A percentile compares a stretch with the other conserved stretches of the same genome.
phyloP scores from a whole-genome alignment of 1,139 yeast genomes.

The Nakaseomyces nivariensis region DNA sequence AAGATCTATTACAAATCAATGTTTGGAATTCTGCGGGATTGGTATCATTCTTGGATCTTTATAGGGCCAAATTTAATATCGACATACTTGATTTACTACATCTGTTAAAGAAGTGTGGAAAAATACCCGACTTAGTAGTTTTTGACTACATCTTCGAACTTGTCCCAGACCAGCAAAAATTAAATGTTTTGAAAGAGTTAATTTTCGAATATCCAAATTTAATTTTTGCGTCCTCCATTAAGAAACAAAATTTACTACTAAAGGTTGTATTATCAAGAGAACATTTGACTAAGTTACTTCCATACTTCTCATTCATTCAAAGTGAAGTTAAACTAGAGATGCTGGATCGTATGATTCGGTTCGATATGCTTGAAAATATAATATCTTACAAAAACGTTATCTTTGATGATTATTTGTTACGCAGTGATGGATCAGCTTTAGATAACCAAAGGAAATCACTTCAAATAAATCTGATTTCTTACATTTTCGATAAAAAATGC shows the following conservation, averaged over 20 bases:
- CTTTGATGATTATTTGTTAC: neutral
- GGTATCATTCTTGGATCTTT: neutral
- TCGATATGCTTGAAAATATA: neutral
- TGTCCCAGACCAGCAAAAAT: neutral
- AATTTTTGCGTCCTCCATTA: neutral
- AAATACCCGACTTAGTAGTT: neutral
- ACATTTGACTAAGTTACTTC: neutral
- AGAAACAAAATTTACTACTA: neutral
- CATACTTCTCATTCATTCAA: neutral
- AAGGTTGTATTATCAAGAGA: neutral
- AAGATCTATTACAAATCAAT: neutral
- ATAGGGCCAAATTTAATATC: neutral
- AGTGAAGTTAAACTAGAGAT: neutral
- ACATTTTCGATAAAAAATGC: neutral
- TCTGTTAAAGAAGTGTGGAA: neutral
- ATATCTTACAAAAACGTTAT: neutral
- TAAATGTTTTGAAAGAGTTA: neutral
- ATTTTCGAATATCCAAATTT: neutral
- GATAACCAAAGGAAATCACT: neutral
- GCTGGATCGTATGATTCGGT: neutral
- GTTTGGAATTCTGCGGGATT: conserved; percentile 1
- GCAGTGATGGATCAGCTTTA: neutral
- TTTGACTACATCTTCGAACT: neutral
- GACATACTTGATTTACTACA: neutral
- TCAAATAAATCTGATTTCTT: neutral